Percentiles rank a stretch among this genome's conserved stretches.
These are phyloP conservation scores for Fusarium solani-melongenae DNA, from an alignment of 2,329 filamentous ascomycete genomes.

Conservation along the genomic window DNA sequence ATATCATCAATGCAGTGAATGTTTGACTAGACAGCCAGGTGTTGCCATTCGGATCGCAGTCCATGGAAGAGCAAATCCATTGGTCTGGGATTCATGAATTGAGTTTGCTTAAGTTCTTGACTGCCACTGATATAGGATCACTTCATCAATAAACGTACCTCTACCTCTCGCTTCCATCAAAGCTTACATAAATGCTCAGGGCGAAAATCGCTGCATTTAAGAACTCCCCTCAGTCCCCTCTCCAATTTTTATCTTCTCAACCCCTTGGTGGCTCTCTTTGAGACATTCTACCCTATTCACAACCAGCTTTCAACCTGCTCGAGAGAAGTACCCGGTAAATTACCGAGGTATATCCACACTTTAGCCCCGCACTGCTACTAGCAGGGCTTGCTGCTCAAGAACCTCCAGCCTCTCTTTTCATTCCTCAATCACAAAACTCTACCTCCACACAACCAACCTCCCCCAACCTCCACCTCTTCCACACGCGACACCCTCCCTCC, in stretches of 20 bases:
- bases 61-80: not conserved
- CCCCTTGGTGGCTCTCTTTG: not conserved
- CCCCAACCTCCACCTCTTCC: conserved; percentile 36
- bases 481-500: conserved; percentile 25
- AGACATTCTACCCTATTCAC: not conserved
- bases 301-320: not conserved
- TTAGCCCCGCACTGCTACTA: conserved; percentile 29
- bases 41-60: not conserved
- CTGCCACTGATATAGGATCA: too few species aligned
- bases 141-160: not conserved
- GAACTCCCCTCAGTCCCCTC: not conserved
- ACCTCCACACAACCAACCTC: conserved; percentile 44
- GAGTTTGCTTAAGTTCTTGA: not conserved
- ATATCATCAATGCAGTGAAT: not conserved
- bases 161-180: not conserved
- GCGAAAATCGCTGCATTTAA: not conserved
- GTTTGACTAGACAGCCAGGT: too few species aligned
- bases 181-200: not conserved
- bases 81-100: not conserved
- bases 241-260: not conserved
- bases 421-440: conserved; percentile 50
- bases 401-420: conserved; percentile 46
- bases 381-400: conserved; percentile 39
- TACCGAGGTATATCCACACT: conserved; percentile 39
- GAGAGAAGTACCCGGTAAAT: conserved; percentile 22